These are phyloP conservation scores for Pelargonium australe DNA, from an alignment of 441 rosid genomes.

Conservation along the genomic window DNA sequence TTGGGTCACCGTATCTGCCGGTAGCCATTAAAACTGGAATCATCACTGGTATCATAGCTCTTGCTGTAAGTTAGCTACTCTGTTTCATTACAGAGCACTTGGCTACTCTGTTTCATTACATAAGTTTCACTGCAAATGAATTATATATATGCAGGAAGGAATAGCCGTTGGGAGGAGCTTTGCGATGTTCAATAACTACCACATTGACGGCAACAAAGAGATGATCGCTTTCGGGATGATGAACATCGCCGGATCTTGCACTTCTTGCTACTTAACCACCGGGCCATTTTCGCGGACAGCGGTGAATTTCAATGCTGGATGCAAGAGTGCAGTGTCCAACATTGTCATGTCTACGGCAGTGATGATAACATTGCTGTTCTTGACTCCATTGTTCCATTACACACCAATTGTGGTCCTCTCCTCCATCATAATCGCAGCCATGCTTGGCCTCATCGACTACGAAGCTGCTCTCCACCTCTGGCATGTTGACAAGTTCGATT, in stretches of 20 bases:
- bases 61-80: slow-evolving; percentile 51
- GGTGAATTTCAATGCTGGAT: slow-evolving; percentile 74
- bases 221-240: slow-evolving; percentile 62
- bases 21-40: slow-evolving; percentile 70
- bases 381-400: slow-evolving; percentile 75
- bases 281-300: slow-evolving; percentile 92
- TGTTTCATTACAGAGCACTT: background rate
- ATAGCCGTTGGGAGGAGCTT: slow-evolving; percentile 59
- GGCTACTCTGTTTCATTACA: background rate
- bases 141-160: slow-evolving; percentile 38
- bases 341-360: slow-evolving; percentile 68
- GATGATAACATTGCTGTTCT: slow-evolving; percentile 66
- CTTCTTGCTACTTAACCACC: slow-evolving; percentile 54
- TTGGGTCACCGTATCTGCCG: slow-evolving; percentile 52
- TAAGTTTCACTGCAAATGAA: background rate
- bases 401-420: slow-evolving; percentile 84
- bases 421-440: slow-evolving; percentile 80
- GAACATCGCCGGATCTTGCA: slow-evolving; percentile 55
- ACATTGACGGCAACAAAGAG: slow-evolving; percentile 58
- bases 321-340: slow-evolving; percentile 65
- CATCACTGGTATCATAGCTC: slow-evolving; percentile 82
- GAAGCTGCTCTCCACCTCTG: slow-evolving; percentile 51
- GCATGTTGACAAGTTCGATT: slow-evolving; percentile 78
- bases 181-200: slow-evolving; percentile 55
- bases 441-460: slow-evolving; percentile 71